These are phyloP conservation scores for Pulveroboletus sp. DNA, from an alignment of 768 basidiomycete genomes.

Conservation along the genomic window DNA sequence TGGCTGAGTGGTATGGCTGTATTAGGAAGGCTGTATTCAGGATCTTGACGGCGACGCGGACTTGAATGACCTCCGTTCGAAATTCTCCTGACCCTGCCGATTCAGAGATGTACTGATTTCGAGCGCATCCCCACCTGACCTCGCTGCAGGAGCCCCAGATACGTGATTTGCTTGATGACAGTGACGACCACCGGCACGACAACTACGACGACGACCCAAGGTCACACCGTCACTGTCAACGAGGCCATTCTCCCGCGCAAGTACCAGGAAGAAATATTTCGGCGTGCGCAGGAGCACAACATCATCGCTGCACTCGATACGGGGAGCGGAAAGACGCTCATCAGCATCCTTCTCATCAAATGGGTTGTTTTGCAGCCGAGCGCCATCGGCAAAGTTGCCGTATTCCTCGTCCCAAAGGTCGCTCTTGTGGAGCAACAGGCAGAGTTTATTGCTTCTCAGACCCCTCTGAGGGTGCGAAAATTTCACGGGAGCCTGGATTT, in stretches of 20 bases:
- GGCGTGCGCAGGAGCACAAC: conserved; percentile 45
- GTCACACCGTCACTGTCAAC: conserved; percentile 27
- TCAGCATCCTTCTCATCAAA: conserved; percentile 63
- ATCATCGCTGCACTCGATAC: conserved; percentile 58
- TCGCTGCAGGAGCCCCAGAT: conserved; percentile 10
- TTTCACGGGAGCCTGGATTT: conserved; percentile 70
- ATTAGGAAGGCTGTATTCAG: conserved; percentile 32
- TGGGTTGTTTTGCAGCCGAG: conserved; percentile 57
- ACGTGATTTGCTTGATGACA: conserved; percentile 21
- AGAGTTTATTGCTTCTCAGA: conserved; percentile 58
- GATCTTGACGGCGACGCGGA: conserved; percentile 14
- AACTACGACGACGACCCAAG: conserved; percentile 21
- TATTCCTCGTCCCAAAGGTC: conserved; percentile 84
- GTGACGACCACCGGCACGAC: conserved; percentile 16
- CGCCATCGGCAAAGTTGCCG: conserved; percentile 52
- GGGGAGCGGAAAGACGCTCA: conserved; percentile 58
- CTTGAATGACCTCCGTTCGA: conserved; percentile 18
- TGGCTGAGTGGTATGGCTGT: neutral
- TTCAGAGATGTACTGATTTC: conserved; percentile 23
- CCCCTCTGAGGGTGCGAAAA: conserved; percentile 60
- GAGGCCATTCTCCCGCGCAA: conserved; percentile 43
- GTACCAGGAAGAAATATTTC: conserved; percentile 55
- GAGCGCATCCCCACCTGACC: conserved; percentile 6
- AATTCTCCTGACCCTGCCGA: conserved; percentile 5
- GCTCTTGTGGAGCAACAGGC: conserved; percentile 82